Base-by-base conservation (phyloP, 495 filamentous ascomycete species). In the Chaetomidium leptoderma region DNA sequence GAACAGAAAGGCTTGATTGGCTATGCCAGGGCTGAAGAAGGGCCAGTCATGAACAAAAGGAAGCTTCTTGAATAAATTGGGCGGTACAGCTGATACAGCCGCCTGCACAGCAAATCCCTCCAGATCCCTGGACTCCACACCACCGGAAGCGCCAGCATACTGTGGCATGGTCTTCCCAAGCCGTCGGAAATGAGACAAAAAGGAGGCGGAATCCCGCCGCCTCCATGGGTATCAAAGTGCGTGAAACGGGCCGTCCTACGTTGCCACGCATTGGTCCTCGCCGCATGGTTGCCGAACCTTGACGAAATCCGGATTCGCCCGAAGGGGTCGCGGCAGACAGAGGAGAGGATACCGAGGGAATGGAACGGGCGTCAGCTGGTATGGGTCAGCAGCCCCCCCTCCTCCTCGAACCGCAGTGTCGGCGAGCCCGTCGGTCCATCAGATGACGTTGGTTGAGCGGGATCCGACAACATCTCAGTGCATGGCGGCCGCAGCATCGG, bases 401-500 rank as follows among this genome's bases (percentile, higher is more conserved):
- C 4, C n/a, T 0, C 7, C 17, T 17, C 36, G 33, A 30, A 43
- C 23, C 36, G 46, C 24, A 14, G 16, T 27, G 13, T 10, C 2
- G 16, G 21, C 8, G 23, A 21, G 5, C 11, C n/a, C 21, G 7
- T 43, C 37, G 2, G 39, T 30, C 45, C 43, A 51, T 47, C 53
- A 42, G 50, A 29, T 57, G 53, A 53, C 21, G 27, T n/a, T n/a
- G 17, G 23, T 23, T n/a, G 50, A 5, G 24, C 42, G 24, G 16
- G 19, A 42, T 13, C 3, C 11, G 26, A n/a, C 0, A 19, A 33
- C 19, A 35, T 42, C 53, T 74, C 65, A 77, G 58, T 66, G 64
- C 63, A 74, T 71, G 40, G 69, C 72, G 14, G 70, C 70, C 21
- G 72, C 75, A 36, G 76, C 76, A 61, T 78, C 77, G 60, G 76